Evolutionary conservation across 1,284 basidiomycete species (phyloP), one percentile per base, ranked within the genome.

Genomic region (Trametes versicolor): DNA sequence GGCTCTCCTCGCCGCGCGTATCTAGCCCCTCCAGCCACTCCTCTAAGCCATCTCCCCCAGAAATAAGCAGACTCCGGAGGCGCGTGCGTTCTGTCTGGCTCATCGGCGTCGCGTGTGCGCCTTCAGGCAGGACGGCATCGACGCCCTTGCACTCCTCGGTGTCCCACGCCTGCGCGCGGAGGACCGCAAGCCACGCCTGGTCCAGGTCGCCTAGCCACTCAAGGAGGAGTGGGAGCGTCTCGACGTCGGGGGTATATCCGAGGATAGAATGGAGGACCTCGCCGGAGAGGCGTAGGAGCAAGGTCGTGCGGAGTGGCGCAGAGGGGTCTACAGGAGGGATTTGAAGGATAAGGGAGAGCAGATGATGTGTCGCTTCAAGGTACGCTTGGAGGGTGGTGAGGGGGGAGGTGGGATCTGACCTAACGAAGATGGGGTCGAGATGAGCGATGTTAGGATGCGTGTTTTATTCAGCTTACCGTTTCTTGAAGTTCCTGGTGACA

Each of bases 311-410:
- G 10, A 93, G 80, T 12, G 86, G 79, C 1, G 87, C 84, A 2
- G 91, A 92, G 0, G 88, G 87, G 63, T 87, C 84, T 15, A 90
- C 74, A 19, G 91, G 91, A 0, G 90, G 91, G 52, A 92, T 90
- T 72, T 89, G 89, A 17, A 93, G 79, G 51, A 90, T 82, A 56
- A 93, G 73, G 0, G 83, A 81, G 25, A 93, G 77, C 19, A 93
- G 76, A 47, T 78, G 78, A 47, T 83, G 86, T 21, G 83, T 80
- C 8, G 85, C 83, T 21, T 80, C 79, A 32, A 93, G 82, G 68
- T 91, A 93, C 13, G 80, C 71, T 0, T 80, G 66, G 19, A 92
- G 78, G 0, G 88, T 90, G 36, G 82, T 81, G 2, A 89, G 78
- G 1, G 74, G 79, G n/a, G 85, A 82, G 0, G 84, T 83, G 0